Evolutionary conservation across 441 rosid species (phyloP).

Genomic region (Brassica hybrid): DNA sequence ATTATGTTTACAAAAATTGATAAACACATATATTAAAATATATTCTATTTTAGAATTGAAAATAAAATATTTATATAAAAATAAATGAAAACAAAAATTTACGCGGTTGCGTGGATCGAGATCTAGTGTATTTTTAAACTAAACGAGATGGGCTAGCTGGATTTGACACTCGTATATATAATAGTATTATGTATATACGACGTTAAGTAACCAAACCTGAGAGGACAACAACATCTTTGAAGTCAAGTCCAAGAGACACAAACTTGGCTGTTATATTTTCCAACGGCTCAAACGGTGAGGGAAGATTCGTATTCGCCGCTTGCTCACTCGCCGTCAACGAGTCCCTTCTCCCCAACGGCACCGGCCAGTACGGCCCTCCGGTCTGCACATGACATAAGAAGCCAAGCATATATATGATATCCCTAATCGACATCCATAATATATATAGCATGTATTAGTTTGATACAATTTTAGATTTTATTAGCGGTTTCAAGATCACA

Average conservation of each 20-base stretch:
- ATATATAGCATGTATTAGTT: neutral
- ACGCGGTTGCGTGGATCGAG: no score
- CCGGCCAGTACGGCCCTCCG: conserved; percentile 76
- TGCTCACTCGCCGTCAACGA: conserved; percentile 66
- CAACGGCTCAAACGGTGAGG: conserved; percentile 72
- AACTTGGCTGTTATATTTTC: conserved; percentile 72
- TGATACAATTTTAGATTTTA: neutral
- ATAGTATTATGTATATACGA: no score
- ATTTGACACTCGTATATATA: neutral
- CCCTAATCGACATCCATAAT: neutral
- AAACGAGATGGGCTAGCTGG: conserved; percentile 5
- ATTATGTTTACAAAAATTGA: no score
- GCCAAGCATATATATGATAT: neutral
- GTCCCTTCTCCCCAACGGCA: conserved; percentile 71
- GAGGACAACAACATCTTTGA: conserved; percentile 83
- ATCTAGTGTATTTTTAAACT: neutral
- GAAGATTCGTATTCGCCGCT: conserved; percentile 69
- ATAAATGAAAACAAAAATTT: no score
- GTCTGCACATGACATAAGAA: conserved; percentile 48
- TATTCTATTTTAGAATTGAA: no score
- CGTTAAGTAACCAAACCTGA: conserved; percentile 57
- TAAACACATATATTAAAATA: no score
- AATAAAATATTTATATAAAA: no score
- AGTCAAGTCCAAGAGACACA: conserved; percentile 71
- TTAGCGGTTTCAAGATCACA: conserved; percentile 1